Base-by-base conservation (phyloP, 805 yeast species). In the Lipomyces yamanashiensis region DNA sequence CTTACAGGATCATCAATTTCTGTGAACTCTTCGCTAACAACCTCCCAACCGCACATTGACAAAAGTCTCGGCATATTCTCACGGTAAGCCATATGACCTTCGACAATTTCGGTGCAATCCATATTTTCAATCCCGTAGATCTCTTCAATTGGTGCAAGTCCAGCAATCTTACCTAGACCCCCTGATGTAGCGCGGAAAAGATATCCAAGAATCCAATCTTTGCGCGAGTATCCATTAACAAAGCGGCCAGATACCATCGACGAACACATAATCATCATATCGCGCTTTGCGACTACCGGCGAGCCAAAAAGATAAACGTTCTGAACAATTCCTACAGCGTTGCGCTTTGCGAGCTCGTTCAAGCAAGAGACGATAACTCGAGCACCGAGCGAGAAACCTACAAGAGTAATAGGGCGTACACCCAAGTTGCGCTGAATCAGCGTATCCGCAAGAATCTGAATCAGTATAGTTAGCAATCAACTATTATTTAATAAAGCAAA, bases 21-120 rank as follows among this genome's bases (percentile, higher is more conserved):
- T 19, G 89, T 87, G 73, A 95, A 95, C 74, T 92, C 97, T 63
- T 95, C 99, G 67, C 88, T 85, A 48, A 92, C 74, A 4, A 95
- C 91, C 60, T 89, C 88, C 86, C 96, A 88, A 3, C 89, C 92
- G 47, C 90, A 71, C 56, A 78, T 76, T 66, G 83, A 82, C 68
- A 95, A 74, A 50, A 95, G 80, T 70, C 85, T 85, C 0, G 99
- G 99, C 83, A 95, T 91, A 12, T 91, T 92, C 66, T 88, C 88
- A 78, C 99, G 88, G 77, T 95, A 95, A n/a, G 89, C 91, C 97
- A 95, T 90, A 78, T 95, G 99, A 0, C 99, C 99, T 64, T 89
- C 92, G 3, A 93, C 97, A 58, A 81, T 71, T 19, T 87, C 91
- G 0, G 98, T 89, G 72, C 96, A 90, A 73, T 95, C 96, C 67